These are phyloP conservation scores for Solanum corneliomulleri DNA, from an alignment of 257 asterid genomes.

Conservation along the genomic window DNA sequence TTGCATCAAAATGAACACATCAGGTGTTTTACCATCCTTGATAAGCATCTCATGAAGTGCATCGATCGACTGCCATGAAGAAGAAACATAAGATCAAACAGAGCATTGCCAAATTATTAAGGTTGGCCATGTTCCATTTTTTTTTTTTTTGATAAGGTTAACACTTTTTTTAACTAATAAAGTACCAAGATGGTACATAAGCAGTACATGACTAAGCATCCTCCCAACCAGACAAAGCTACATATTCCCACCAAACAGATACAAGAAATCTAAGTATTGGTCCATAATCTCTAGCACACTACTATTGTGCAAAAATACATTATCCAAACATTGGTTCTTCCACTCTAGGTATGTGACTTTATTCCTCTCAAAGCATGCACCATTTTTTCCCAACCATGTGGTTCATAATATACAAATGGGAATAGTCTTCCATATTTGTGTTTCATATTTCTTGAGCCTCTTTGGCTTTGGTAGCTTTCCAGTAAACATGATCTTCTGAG, in stretches of 20 bases:
- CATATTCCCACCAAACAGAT: neutral
- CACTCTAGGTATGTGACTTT: neutral
- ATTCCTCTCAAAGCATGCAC: neutral
- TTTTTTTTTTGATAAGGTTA: neutral
- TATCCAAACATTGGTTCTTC: neutral
- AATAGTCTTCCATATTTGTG: neutral
- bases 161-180: neutral
- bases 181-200: neutral
- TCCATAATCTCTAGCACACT: neutral
- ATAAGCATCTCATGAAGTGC: constrained; percentile 61
- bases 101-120: neutral
- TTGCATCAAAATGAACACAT: constrained; percentile 57
- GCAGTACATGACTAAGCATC: neutral
- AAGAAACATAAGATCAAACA: constrained; percentile 5
- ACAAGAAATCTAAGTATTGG: neutral
- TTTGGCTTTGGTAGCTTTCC: neutral
- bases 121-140: neutral
- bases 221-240: neutral
- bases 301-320: neutral
- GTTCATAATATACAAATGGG: neutral
- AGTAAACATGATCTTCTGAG: neutral
- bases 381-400: neutral
- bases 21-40: constrained; percentile 62
- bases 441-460: neutral
- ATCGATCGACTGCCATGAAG: constrained; percentile 58